Base-by-base conservation (phyloP, 768 basidiomycete genomes). In the Mycena chlorophos region DNA sequence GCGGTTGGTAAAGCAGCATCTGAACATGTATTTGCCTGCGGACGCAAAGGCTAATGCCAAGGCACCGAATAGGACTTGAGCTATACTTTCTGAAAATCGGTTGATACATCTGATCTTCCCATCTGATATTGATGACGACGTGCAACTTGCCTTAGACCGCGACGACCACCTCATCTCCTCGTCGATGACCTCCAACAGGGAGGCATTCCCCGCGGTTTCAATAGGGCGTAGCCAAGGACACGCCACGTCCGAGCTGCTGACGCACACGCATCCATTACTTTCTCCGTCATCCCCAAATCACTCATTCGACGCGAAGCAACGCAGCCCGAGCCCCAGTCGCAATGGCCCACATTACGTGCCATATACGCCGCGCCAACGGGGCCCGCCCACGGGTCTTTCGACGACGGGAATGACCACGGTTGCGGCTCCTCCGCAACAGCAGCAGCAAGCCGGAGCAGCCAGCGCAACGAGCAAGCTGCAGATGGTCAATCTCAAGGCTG, bases 401-500 rank as follows among this genome's bases (percentile, higher is more conserved):
- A 58, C 64, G 3, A 58, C 58, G 46, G 56, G 61, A 37, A 61
- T 62, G 56, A 60, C 58, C 50, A 55, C 58, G 17, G 58, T 61
- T 14, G 52, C 57, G 19, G 58, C 56, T 2, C 47, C 58, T 29
- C 53, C 63, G 70, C 74, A 23, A 65, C 73, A 16, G 69, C 76
- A 19, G 71, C 77, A 80, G n/a, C n/a, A n/a, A n/a, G n/a, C n/a
- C n/a, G n/a, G n/a, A n/a, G n/a, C n/a, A 38, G 81, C 81, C 25
- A 81, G 83, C 68, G 88, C 86, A 5, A 81, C 87, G 10, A 82
- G 76, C 58, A 88, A 85, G 66, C 71, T 89, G 2, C 88, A 90
- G 68, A 68, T 86, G 16, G 84, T 87, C 74, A 85, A 84, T 64
- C 74, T 92, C 63, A 92, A 86, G 69, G 81, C 87, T 0, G 85